Base-by-base conservation (phyloP, 495 filamentous ascomycete genomes). In the Aspergillus heteromorphus region DNA sequence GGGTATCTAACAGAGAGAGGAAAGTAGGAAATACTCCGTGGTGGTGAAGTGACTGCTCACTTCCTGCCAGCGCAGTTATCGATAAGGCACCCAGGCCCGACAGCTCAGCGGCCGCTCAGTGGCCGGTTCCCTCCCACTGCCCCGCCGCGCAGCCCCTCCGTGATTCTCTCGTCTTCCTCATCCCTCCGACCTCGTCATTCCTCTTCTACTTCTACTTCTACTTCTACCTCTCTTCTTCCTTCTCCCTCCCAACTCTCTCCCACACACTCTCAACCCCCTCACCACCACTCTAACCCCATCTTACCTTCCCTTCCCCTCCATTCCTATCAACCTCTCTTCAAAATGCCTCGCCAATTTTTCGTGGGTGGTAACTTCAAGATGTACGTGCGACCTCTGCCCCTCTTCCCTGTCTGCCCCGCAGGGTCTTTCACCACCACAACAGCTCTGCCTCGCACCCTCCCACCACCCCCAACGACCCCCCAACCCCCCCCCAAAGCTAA, bases 351-450 rank as follows among this genome's bases (percentile, higher is more conserved):
- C 79, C 87, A 91, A 85, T 98, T 97, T 83, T 97, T 98, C 77
- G 90, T 98, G 70, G 93, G 93, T 71, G 93, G 93, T 68, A 98
- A 97, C 84, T 97, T 97, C 81, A 98, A 98, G 80, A 96, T 96
- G 91, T 92, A 71, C 50, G 80, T 75, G 21, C 51, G 49, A 42
- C 59, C 56, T 51, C 42, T 41, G 58, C 42, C n/a, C n/a, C n/a
- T n/a, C 49, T 54, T 51, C 54, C 54, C 48, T 20, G 40, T 57
- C 48, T 58, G 48, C 60, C 58, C 63, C 53, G 48, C 57, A 60
- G 41, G 58, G 30, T 19, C 31, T n/a, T 19, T 4, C 14, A 30
- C 18, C 17, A 31, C 13, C 19, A 48, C 27, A 30, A 27, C 23
- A 27, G 27, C 20, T 6, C 8, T 16, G 19, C 20, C 19, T 36